phyloP scores from a whole-genome alignment of 2,329 filamentous ascomycete genomes.

The Xylariales sp. region DNA sequence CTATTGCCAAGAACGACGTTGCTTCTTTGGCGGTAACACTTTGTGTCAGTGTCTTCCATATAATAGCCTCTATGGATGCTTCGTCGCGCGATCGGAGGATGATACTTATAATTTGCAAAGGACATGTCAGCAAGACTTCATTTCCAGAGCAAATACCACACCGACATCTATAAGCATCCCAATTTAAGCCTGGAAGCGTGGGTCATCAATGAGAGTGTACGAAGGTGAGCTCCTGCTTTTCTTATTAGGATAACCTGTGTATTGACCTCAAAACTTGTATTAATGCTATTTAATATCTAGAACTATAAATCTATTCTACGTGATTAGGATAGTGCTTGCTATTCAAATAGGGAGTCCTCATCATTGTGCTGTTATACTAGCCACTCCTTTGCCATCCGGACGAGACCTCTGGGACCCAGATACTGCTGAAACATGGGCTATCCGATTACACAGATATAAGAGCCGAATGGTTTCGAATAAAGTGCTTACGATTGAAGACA shows the following conservation, averaged over 20 bases:
- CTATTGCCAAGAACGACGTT: conserved; percentile 31
- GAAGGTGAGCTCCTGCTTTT: conserved; percentile 17
- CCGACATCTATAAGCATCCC: conserved; percentile 3
- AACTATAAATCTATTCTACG: conserved; percentile 35
- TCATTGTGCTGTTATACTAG: conserved; percentile 23
- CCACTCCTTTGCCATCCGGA: conserved; percentile 36
- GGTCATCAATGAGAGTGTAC: conserved; percentile 24
- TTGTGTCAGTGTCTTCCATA: conserved; percentile 12
- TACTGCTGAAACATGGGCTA: conserved; percentile 37
- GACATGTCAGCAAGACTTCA: conserved; percentile 20
- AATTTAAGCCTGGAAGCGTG: conserved; percentile 20
- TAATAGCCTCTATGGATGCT: not conserved
- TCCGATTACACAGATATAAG: conserved; percentile 34
- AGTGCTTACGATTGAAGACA: conserved; percentile 31
- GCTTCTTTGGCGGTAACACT: conserved; percentile 25
- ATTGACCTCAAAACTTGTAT: not conserved
- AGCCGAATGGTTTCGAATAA: conserved; percentile 10
- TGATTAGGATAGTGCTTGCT: conserved; percentile 36
- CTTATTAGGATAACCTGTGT: not conserved
- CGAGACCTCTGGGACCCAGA: conserved; percentile 43
- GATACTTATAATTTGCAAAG: conserved; percentile 13
- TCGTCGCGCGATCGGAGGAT: not conserved
- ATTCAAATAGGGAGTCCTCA: conserved; percentile 31
- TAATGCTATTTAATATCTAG: conserved; percentile 15
- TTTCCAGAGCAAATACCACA: not conserved